Base-by-base conservation (phyloP, 2,329 filamentous ascomycete genomes). In the Aspergillus floridensis region DNA sequence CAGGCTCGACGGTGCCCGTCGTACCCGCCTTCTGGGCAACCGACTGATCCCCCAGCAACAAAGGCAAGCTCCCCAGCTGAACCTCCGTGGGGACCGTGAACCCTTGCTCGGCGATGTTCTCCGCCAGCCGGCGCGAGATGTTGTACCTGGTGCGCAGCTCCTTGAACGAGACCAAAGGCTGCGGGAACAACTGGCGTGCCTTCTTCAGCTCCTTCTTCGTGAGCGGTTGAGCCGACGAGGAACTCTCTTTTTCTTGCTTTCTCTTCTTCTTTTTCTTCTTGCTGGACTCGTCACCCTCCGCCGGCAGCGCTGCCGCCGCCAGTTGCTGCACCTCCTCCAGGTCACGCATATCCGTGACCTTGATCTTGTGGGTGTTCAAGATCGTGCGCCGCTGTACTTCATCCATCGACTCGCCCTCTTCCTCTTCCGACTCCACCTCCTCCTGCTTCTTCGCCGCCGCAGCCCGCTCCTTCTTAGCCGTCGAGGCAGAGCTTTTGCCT, bases 21-120 rank as follows among this genome's bases (percentile, higher is more conserved):
- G 59, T 29, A 21, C 72, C 73, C 12, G 71, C 70, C 21, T 73
- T 67, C 48, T 73, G 69, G n/a, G 70, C 61, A 31, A 86, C 75
- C 0, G 84, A 59, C 8, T 58, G 60, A 51, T 84, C 58, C 74
- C 78, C 62, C 31, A 98, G 78, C 38, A 98, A 79, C 49, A 98
- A 76, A 29, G 95, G 93, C 63, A 99, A 76, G 68, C 88, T 89
- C 3, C 86, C 93, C 75, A 98, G 85, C 74, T 99, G 95, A 12
- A 99, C 93, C 76, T 98, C 93, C 0, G 95, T 99, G 12, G 95
- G 95, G 58, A 92, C 81, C 38, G 84, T 86, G 72, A 96, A 99
- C 11, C 90, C 92, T 76, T 98, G 91, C n/a, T 85, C 83, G 14
- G 85, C 81, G 31, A 99, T 80, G 70, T 99, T 99, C 61, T 89